phyloP scores from a whole-genome alignment of 305 asterid species.

The Withania somnifera region DNA sequence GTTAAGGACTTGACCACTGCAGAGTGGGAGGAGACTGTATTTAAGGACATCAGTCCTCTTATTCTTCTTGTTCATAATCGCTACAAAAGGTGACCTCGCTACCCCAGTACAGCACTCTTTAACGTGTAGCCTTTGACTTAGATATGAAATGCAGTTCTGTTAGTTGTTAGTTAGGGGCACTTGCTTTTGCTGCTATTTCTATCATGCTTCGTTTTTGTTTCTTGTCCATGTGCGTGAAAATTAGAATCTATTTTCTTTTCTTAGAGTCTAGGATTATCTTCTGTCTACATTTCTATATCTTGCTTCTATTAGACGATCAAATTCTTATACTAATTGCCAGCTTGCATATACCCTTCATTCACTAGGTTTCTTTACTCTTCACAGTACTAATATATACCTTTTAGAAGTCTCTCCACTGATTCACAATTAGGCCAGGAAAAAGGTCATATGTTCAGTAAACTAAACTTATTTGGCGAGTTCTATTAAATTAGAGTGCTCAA shows the following conservation, averaged over 20 bases:
- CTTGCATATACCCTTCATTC: neutral
- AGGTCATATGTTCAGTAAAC: neutral
- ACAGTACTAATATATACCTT: neutral
- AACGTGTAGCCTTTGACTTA: neutral
- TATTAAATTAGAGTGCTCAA: neutral
- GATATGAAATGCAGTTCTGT: neutral
- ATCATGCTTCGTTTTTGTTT: neutral
- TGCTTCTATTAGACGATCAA: neutral
- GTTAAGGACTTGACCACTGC: constrained; percentile 61
- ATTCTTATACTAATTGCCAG: neutral
- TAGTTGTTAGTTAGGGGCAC: neutral
- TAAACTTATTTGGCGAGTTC: neutral
- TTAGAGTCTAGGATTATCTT: neutral
- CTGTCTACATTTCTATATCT: neutral
- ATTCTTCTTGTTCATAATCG: constrained; percentile 90
- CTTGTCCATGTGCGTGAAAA: neutral
- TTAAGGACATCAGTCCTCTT: constrained; percentile 81
- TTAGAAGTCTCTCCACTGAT: neutral
- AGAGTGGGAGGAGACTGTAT: constrained; percentile 84
- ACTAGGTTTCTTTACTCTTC: neutral
- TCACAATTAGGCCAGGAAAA: neutral
- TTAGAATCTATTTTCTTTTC: neutral
- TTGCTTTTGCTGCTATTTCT: neutral
- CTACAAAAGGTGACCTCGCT: constrained; percentile 46
- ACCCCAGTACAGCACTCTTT: neutral